Base-by-base conservation (phyloP, 1,284 basidiomycete species). In the Apiotrichum sp. region DNA sequence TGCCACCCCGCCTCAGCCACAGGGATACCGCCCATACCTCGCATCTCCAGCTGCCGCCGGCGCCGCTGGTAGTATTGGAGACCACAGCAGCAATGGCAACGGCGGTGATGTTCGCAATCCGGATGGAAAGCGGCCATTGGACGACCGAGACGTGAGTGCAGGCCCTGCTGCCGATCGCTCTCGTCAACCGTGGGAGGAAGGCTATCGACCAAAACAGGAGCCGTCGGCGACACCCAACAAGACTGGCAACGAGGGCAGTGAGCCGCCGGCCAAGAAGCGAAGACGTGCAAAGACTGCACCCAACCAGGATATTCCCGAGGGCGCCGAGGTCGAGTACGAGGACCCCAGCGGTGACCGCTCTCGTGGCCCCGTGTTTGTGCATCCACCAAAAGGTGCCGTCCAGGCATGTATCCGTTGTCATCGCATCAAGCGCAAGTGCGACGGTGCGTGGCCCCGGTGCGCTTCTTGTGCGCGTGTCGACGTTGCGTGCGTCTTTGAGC, bases 351-450 rank as follows among this genome's bases (percentile, higher is more conserved):
- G 64, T 1, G 70, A 73, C 53, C 61, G 57, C 29, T 58, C 64
- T 16, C 47, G 61, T 4, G 71, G 71, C 9, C 67, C 68, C 11
- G 66, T 73, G 2, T 73, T 69, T 47, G 59, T 71, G 4, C 70
- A 72, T 43, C 69, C 71, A 6, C 66, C 66, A 3, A 62, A 66
- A 48, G 65, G 64, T 5, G 64, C 65, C 2, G 67, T 68, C 6
- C 71, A 73, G 54, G 71, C 71, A 9, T 73, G 71, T 47, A 65
- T 72, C 13, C 52, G 71, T 41, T 73, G 71, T 47, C 71, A 73
- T 51, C 56, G 69, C 39, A 72, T 73, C 53, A 73, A 73, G 57
- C 58, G 71, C 43, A 73, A 73, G 53, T 73, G 71, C 44, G 70
- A 73, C 48, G 64, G 66, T 35, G 65, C 63, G 0, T 62, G 62